Evolutionary conservation across 1,284 basidiomycete species (phyloP).

Genomic region (Microstroma glucosiphilum): DNA sequence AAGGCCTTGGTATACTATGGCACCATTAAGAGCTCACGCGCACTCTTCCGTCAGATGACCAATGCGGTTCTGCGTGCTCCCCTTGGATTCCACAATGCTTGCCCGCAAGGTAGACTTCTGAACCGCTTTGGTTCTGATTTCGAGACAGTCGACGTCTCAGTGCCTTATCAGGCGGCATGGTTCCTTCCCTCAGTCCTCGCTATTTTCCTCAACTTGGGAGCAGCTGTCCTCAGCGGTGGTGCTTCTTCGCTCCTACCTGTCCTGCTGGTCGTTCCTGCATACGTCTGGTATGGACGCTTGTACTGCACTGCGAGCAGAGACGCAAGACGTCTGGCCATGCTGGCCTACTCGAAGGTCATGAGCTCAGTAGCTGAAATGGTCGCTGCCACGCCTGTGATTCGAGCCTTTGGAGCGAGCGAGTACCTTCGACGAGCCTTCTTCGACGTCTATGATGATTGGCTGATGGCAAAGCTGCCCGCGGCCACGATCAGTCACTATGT

Average conservation of each 20-base stretch:
- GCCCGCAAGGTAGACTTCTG: slow-evolving; percentile 54
- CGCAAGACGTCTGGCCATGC: slow-evolving; percentile 47
- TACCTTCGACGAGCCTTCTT: neutral
- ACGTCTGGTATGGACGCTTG: slow-evolving; percentile 52
- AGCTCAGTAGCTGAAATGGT: slow-evolving; percentile 48
- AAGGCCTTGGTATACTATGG: slow-evolving; percentile 3
- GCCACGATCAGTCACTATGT: neutral
- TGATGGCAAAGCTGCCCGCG: neutral
- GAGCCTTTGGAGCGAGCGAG: slow-evolving; percentile 54
- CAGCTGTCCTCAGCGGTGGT: slow-evolving; percentile 30
- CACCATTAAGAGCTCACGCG: slow-evolving; percentile 19
- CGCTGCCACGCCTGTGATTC: slow-evolving; percentile 55
- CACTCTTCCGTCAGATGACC: slow-evolving; percentile 30
- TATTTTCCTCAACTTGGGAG: slow-evolving; percentile 21
- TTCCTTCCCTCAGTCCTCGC: neutral
- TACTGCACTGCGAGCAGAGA: slow-evolving; percentile 56
- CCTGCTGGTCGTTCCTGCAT: neutral
- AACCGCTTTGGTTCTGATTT: slow-evolving; percentile 56
- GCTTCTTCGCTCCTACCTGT: slow-evolving; percentile 23
- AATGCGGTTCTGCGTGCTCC: slow-evolving; percentile 31
- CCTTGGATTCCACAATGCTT: slow-evolving; percentile 34
- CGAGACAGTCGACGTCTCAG: slow-evolving; percentile 53
- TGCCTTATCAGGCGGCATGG: slow-evolving; percentile 1
- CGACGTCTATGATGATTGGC: neutral
- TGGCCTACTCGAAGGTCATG: slow-evolving; percentile 48